Percentiles rank a stretch among this genome's conserved stretches.
These are phyloP conservation scores for Aspergillus panamensis DNA, from an alignment of 495 filamentous ascomycete genomes.

Conservation along the genomic window DNA sequence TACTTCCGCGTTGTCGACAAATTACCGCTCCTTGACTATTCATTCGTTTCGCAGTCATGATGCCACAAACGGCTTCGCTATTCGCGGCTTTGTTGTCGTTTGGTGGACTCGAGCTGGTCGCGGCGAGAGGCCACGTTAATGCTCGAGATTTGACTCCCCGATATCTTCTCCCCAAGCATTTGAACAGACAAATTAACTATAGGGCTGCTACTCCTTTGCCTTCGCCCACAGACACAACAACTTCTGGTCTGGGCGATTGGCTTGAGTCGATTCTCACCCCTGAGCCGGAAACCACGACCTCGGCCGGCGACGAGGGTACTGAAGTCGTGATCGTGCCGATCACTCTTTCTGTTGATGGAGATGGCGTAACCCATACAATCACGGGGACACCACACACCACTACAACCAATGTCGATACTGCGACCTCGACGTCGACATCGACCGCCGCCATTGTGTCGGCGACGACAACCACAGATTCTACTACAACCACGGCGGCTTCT, in stretches of 20 bases:
- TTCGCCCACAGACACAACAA: neutral
- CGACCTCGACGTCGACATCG: slow-evolving; percentile 13
- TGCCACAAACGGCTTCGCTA: slow-evolving; percentile 27
- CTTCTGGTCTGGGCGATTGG: slow-evolving; percentile 1
- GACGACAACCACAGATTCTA: slow-evolving; percentile 10
- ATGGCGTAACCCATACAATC: slow-evolving; percentile 28
- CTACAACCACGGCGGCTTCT: neutral
- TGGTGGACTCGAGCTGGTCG: slow-evolving; percentile 35
- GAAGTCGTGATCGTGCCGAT: slow-evolving; percentile 26
- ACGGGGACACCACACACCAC: slow-evolving; percentile 12
- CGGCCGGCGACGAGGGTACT: slow-evolving; percentile 18
- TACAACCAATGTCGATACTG: slow-evolving; percentile 1
- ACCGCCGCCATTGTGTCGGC: slow-evolving; percentile 11
- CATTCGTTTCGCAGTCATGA: slow-evolving; percentile 30
- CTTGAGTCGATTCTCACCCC: slow-evolving; percentile 6
- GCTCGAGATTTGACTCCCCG: slow-evolving; percentile 39
- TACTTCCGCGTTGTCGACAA: slow-evolving; percentile 12
- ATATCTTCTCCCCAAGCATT: slow-evolving; percentile 45
- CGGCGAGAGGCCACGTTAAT: slow-evolving; percentile 32
- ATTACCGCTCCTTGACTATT: slow-evolving; percentile 18
- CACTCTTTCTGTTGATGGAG: slow-evolving; percentile 26
- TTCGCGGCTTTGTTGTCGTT: slow-evolving; percentile 35
- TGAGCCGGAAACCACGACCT: slow-evolving; percentile 10
- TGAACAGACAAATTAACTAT: slow-evolving; percentile 41
- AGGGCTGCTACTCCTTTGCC: slow-evolving; percentile 3